A percentile compares a stretch with the other conserved stretches of the same genome.
phyloP scores from a whole-genome alignment of 169 alveolate species.

The Eimeria zaria region DNA sequence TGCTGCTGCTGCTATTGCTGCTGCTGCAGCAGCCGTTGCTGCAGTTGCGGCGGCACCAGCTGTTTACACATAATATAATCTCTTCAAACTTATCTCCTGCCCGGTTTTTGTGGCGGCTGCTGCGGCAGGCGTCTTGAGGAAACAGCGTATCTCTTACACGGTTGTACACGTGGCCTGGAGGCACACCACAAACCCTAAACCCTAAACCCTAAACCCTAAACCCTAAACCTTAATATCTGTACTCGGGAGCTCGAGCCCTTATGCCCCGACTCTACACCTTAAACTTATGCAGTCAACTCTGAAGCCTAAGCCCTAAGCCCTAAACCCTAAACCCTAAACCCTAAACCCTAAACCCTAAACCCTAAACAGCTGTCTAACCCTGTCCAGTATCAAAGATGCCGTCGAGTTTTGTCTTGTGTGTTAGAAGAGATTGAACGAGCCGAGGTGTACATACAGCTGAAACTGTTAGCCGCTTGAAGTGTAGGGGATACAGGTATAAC shows the following conservation, averaged over 20 bases:
- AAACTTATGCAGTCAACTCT: no score
- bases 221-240: neutral
- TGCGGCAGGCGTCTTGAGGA: conserved; percentile 42
- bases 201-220: conserved; percentile 35
- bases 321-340: neutral
- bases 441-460: conserved; percentile 29
- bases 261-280: no score
- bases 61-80: neutral
- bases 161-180: neutral
- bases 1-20: neutral
- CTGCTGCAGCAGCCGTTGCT: neutral
- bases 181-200: conserved; percentile 21
- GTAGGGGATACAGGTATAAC: neutral
- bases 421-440: neutral
- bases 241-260: neutral
- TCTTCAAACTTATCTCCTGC: conserved; percentile 77
- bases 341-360: neutral
- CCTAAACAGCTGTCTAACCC: neutral
- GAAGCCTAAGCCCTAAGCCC: neutral
- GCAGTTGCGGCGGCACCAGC: neutral
- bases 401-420: neutral
- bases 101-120: conserved; percentile 24
- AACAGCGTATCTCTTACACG: conserved; percentile 12
- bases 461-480: neutral
- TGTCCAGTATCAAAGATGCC: neutral